These are phyloP conservation scores for Exobasidium rhododendri DNA, from an alignment of 1,284 basidiomycete genomes.

Conservation along the genomic window DNA sequence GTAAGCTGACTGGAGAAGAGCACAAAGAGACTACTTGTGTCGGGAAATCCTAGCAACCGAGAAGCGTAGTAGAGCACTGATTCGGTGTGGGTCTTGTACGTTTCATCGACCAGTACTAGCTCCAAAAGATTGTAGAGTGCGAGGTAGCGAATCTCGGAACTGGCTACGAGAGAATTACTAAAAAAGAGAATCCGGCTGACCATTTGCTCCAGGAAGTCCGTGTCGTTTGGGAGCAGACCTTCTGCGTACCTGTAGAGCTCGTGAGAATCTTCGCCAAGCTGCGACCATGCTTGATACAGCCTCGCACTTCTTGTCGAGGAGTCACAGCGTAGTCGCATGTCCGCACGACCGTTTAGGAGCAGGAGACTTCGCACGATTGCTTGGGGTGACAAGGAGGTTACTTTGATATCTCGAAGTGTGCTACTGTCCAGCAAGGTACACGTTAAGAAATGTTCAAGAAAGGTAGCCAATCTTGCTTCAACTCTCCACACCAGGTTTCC, in stretches of 20 bases:
- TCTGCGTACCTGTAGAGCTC: constrained; percentile 27
- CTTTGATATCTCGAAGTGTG: not conserved
- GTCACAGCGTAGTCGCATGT: constrained; percentile 81
- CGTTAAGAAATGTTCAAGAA: constrained; percentile 1
- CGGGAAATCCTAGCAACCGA: constrained; percentile 67
- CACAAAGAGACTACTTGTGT: constrained; percentile 69
- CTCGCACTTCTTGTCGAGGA: constrained; percentile 66
- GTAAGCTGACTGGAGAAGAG: constrained; percentile 72
- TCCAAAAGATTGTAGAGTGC: constrained; percentile 85
- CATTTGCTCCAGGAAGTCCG: constrained; percentile 69
- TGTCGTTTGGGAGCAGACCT: constrained; percentile 23
- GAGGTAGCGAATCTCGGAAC: constrained; percentile 74
- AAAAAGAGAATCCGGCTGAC: constrained; percentile 74
- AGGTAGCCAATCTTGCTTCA: not conserved
- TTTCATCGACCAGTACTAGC: constrained; percentile 56
- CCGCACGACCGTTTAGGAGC: constrained; percentile 61
- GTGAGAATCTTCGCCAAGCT: constrained; percentile 17
- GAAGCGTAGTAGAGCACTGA: constrained; percentile 68
- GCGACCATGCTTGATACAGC: constrained; percentile 56
- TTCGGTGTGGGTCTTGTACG: constrained; percentile 52
- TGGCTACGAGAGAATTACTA: constrained; percentile 78
- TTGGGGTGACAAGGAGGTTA: constrained; percentile 12
- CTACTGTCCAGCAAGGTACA: not conserved
- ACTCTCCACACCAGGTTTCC: not conserved
- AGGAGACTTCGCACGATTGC: constrained; percentile 19